Base-by-base conservation (phyloP, 2,329 filamentous ascomycete genomes). In the Sphaerulina populicola region DNA sequence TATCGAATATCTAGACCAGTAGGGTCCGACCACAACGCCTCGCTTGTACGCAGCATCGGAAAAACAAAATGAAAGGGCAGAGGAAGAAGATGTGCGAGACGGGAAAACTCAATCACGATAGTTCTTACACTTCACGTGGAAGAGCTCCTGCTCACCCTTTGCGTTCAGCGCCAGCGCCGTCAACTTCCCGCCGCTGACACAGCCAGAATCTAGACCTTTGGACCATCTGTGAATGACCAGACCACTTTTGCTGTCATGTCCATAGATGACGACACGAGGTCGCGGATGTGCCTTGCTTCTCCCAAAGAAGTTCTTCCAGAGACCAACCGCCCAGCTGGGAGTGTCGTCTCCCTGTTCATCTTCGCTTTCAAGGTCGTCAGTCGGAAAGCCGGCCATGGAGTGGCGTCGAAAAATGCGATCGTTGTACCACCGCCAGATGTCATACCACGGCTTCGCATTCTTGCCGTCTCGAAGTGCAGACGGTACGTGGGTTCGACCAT, bases 141-240 rank as follows among this genome's bases (percentile, higher is more conserved):
- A 64, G 15, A 67, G 41, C 47, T 62, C 53, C 44, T 62, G 59
- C 49, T 58, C 56, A 0, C 67, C 66, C 48, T 72, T 71, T 2
- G 75, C 78, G 60, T 85, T 79, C 33, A 96, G 79, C 2, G 96
- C 75, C 52, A 95, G 68, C 1, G 86, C 90, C 0, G 85, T 88
- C 57, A 98, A 72, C 56, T 80, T 75, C 1, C 82, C 82, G 9
- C 89, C 90, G 56, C 78, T 79, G 2, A 88, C 81, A 66, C 93
- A 97, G 0, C 82, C 84, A 0, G 85, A 86, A 68, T 97, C 93
- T 42, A 97, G 73, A 0, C 93, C 93, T 63, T 89, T 87, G 3
- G 84, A 86, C 68, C 87, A 94, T 44, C 77, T 74, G 44, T 79
- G 68, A 14, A 85, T 69, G 62, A 78, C 77, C 23, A 94, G 76